These are phyloP conservation scores for Trichaptum fuscoviolaceum DNA, from an alignment of 768 basidiomycete genomes.

Conservation along the genomic window DNA sequence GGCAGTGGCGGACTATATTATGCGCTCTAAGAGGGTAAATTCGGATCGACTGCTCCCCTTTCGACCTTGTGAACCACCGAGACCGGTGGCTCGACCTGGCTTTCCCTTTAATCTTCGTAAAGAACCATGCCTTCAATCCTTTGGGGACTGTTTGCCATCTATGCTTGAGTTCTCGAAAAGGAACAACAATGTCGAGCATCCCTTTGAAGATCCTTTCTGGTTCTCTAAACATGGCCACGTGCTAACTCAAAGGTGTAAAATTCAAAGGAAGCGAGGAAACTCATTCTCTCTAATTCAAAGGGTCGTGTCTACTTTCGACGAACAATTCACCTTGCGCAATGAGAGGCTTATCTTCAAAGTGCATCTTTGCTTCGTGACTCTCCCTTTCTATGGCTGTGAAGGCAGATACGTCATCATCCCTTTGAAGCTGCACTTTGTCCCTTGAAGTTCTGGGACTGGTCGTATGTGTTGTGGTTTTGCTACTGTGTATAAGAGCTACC, in stretches of 20 bases:
- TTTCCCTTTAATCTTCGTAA: no score
- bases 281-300: not conserved
- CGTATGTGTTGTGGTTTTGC: not conserved
- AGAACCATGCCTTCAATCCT: no score
- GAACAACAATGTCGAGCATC: not conserved
- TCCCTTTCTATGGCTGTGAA: not conserved
- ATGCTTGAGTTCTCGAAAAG: no score
- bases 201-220: not conserved
- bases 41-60: no score
- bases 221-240: not conserved
- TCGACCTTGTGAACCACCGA: no score
- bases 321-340: not conserved
- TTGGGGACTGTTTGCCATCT: no score
- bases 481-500: not conserved
- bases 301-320: not conserved
- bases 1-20: no score
- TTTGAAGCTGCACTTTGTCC: not conserved
- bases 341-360: not conserved
- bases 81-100: no score
- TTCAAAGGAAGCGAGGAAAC: not conserved
- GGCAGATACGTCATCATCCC: not conserved
- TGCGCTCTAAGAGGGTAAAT: no score
- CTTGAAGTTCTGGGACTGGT: not conserved
- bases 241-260: not conserved
- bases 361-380: not conserved